These are phyloP conservation scores for Colletotrichum eremochloae DNA, from an alignment of 2,329 filamentous ascomycete species.

Conservation along the genomic window DNA sequence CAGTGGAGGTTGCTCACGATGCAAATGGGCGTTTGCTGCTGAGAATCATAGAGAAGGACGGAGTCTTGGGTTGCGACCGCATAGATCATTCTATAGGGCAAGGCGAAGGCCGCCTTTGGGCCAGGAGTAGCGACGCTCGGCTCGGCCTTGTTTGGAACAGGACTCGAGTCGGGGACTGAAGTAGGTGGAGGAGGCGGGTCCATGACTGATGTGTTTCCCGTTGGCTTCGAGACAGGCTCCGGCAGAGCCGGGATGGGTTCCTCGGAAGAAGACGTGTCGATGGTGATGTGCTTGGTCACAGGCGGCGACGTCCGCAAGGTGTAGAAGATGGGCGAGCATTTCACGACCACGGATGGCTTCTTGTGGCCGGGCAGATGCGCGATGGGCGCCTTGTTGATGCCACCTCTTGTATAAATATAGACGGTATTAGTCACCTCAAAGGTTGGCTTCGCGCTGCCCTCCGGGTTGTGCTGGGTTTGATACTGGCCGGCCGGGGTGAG, in stretches of 20 bases:
- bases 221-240: constrained; percentile 79
- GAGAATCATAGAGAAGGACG: constrained; percentile 94
- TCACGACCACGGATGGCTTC: constrained; percentile 96
- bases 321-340: constrained; percentile 93
- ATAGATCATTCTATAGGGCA: constrained; percentile 95
- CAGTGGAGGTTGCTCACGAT: constrained; percentile 98
- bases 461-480: constrained; percentile 78
- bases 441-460: constrained; percentile 77
- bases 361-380: constrained; percentile 97
- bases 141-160: constrained; percentile 54
- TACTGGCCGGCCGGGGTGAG: constrained; percentile 97
- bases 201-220: constrained; percentile 75
- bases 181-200: constrained; percentile 81
- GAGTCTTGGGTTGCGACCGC: constrained; percentile 97
- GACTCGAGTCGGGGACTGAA: constrained; percentile 57
- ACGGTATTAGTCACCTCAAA: constrained; percentile 97
- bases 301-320: constrained; percentile 78
- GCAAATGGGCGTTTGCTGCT: constrained; percentile 93
- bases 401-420: constrained; percentile 96
- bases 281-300: constrained; percentile 88
- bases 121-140: constrained; percentile 66
- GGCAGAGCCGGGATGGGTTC: constrained; percentile 87
- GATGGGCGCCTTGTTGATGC: constrained; percentile 95
- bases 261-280: constrained; percentile 91
- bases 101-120: constrained; percentile 79